Evolutionary conservation across 352 stramenopile genomes (phyloP).

Genomic region (Sclerospora graminicola): DNA sequence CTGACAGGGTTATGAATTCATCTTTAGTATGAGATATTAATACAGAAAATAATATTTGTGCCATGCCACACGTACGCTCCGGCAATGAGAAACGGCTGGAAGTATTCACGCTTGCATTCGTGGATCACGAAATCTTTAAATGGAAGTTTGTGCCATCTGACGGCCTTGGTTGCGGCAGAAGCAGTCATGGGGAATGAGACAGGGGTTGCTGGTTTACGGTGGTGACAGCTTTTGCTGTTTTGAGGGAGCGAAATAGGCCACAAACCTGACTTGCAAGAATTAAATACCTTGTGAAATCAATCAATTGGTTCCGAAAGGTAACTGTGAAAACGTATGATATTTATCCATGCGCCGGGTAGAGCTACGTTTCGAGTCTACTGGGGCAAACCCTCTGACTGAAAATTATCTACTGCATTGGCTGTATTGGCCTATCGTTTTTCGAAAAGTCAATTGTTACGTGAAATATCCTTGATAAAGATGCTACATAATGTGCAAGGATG

Average conservation of each 20-base stretch:
- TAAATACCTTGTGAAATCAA: slow-evolving; percentile 1
- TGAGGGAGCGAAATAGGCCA: slow-evolving; percentile 10
- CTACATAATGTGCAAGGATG: neutral
- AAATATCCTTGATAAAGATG: too few relatives aligned
- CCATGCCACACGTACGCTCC: slow-evolving; percentile 35
- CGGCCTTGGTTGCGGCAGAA: slow-evolving; percentile 27
- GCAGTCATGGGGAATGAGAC: slow-evolving; percentile 32
- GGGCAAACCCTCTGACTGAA: too few relatives aligned
- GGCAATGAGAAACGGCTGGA: slow-evolving; percentile 76
- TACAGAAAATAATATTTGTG: neutral
- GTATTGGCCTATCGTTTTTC: too few relatives aligned
- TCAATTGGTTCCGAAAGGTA: neutral
- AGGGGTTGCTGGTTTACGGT: slow-evolving; percentile 7
- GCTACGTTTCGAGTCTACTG: too few relatives aligned
- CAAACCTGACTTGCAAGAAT: slow-evolving; percentile 5
- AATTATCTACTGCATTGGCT: too few relatives aligned
- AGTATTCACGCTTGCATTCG: slow-evolving; percentile 69
- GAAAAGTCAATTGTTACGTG: too few relatives aligned
- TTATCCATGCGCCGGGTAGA: neutral
- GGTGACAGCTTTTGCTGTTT: slow-evolving; percentile 7
- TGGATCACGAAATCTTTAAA: slow-evolving; percentile 69
- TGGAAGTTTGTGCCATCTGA: slow-evolving; percentile 77
- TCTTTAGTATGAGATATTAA: neutral
- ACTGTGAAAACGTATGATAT: neutral
- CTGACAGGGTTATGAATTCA: slow-evolving; percentile 7